Evolutionary conservation across 192 early-diverging fungal species (phyloP), one percentile per base, ranked within the genome.

Genomic region (Backusella luteola): DNA sequence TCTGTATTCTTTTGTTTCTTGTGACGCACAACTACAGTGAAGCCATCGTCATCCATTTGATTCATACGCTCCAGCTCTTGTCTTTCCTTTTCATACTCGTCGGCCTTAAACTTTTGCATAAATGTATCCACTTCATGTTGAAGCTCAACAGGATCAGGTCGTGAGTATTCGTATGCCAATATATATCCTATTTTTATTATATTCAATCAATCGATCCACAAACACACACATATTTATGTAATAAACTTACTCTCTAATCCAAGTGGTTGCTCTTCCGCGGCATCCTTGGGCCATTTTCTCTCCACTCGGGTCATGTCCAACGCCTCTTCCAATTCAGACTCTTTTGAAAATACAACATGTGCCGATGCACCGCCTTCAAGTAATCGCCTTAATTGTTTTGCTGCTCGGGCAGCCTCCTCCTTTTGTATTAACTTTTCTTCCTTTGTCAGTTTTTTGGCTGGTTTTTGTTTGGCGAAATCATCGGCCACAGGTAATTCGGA

Each of bases 21-120:
- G 11, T 88, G 85, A 36, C 93, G 86, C 7, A 91, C 90, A 42
- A 98, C 97, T 5, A 92, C 88, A 17, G 96, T 88, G 80, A 98
- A 98, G 15, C 97, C 97, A 81, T 98, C 97, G 29, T 93, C 95
- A 74, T 98, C 97, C 71, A 94, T 93, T 78, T 91, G 83, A 79
- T 96, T 96, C 68, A 88, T 90, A 56, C 88, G 79, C 66, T 88
- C 88, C 75, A 87, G 77, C 68, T 90, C 83, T 73, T 87, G 87
- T 76, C 88, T 86, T 77, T 91, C 88, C 66, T 88, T 87, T 71
- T 92, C 87, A 66, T 90, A 87, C 81, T 96, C 93, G 46, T 90
- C 88, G 36, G 88, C 88, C 69, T 94, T 91, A 73, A 96, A 97
- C 76, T 90, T 89, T 4, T 84, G 82, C 87, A 97, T 94, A 70